Evolutionary conservation across 352 stramenopile genomes (phyloP).

Genomic region (Nothophytophthora sp.): DNA sequence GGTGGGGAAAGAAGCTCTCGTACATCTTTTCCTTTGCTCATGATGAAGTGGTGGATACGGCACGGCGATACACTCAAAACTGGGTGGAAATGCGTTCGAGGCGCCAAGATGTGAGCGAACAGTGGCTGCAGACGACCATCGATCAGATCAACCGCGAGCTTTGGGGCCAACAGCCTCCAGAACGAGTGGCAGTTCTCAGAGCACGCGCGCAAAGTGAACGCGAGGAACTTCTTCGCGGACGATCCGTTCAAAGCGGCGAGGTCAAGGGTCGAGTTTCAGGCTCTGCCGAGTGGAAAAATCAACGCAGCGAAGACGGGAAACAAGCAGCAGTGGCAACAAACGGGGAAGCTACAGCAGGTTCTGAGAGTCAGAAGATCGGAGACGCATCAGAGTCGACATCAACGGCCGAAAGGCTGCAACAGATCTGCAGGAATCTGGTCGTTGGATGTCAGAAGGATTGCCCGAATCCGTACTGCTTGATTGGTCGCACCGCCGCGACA

Average conservation of each 20-base stretch:
- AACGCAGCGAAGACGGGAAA: slow-evolving; percentile 66
- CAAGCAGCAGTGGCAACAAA: slow-evolving; percentile 5
- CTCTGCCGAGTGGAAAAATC: slow-evolving; percentile 76
- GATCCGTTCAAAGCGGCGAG: slow-evolving; percentile 41
- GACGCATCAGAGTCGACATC: no score
- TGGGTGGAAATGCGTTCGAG: slow-evolving; percentile 65
- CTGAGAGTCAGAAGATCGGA: neutral
- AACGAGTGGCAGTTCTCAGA: slow-evolving; percentile 38
- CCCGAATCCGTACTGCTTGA: slow-evolving; percentile 51
- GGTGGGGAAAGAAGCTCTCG: slow-evolving; percentile 94
- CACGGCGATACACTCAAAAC: slow-evolving; percentile 73
- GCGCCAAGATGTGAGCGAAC: slow-evolving; percentile 67
- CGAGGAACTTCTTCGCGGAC: slow-evolving; percentile 42
- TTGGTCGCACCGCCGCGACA: slow-evolving; percentile 10
- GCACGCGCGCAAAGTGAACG: slow-evolving; percentile 38
- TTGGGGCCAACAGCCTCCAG: slow-evolving; percentile 21
- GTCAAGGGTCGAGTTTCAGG: slow-evolving; percentile 76
- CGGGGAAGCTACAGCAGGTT: neutral
- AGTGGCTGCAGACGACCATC: slow-evolving; percentile 59
- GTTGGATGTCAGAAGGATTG: slow-evolving; percentile 41
- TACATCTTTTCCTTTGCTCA: slow-evolving; percentile 91
- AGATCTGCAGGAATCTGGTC: slow-evolving; percentile 49
- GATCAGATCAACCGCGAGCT: slow-evolving; percentile 50
- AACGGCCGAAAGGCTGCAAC: slow-evolving; percentile 35
- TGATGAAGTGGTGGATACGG: slow-evolving; percentile 92